Conservation (phyloP, 1,284 basidiomycete genomes). For the Apiotrichum laibachii region DNA sequence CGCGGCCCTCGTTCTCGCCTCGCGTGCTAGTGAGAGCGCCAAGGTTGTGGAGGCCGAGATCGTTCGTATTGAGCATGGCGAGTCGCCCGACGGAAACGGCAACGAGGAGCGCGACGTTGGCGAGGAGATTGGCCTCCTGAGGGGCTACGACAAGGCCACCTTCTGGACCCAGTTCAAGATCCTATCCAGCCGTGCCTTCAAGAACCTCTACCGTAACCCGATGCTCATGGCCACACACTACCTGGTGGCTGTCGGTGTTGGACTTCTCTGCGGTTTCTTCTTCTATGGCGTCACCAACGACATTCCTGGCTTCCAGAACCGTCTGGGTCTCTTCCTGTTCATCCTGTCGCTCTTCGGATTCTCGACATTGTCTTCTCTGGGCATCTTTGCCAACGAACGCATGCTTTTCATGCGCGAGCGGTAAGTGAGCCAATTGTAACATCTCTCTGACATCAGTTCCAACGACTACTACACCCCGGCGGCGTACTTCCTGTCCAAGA, state of each 20-base stretch:
- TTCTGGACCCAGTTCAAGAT: constrained; percentile 89
- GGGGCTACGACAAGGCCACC: constrained; percentile 77
- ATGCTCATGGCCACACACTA: constrained; percentile 89
- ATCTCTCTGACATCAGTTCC: constrained; percentile 58
- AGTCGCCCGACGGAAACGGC: constrained; percentile 38
- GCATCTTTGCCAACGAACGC: constrained; percentile 88
- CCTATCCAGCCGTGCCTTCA: constrained; percentile 92
- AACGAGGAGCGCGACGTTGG: constrained; percentile 44
- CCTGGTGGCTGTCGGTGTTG: constrained; percentile 74
- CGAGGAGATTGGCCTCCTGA: constrained; percentile 63
- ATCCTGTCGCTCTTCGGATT: constrained; percentile 92
- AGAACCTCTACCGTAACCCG: constrained; percentile 92
- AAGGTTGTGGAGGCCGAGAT: constrained; percentile 65
- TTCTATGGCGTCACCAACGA: constrained; percentile 64
- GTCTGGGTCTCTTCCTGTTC: constrained; percentile 89
- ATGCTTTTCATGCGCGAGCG: constrained; percentile 94
- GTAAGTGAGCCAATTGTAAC: constrained; percentile 51
- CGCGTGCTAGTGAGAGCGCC: constrained; percentile 66
- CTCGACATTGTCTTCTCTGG: constrained; percentile 87
- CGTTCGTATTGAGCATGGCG: constrained; percentile 52
- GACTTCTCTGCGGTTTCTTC: constrained; percentile 60
- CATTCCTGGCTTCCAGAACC: constrained; percentile 86
- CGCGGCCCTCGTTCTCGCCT: constrained; percentile 69
- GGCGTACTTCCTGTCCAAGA: constrained; percentile 94
- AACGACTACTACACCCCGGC: constrained; percentile 96